Conservation (phyloP, 2,329 filamentous ascomycete genomes). For the Diplocarpon mali region DNA sequence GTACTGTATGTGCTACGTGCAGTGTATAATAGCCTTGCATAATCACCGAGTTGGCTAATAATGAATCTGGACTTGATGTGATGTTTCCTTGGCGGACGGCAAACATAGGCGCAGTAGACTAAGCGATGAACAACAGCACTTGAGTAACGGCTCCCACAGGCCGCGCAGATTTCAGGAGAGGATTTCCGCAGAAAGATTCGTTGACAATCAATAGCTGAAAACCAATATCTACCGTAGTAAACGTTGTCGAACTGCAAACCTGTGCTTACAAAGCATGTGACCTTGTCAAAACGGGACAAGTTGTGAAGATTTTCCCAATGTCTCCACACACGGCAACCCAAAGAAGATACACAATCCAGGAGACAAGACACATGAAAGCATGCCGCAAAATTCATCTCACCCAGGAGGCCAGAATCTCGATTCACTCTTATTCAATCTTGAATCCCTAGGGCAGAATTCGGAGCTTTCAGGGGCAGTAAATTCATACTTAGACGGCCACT, state of each 20-base stretch:
- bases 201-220: no score
- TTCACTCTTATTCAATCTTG: constrained; percentile 20
- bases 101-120: no score
- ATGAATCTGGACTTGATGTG: no score
- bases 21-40: constrained; percentile 3
- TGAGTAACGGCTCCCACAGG: no score
- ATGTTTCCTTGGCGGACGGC: no score
- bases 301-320: constrained; percentile 4
- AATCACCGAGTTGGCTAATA: background rate
- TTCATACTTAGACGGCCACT: constrained; percentile 24
- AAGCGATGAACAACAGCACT: no score
- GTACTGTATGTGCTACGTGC: background rate
- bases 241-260: no score
- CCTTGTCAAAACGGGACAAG: background rate
- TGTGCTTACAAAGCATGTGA: constrained; percentile 5
- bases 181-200: no score
- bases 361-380: constrained; percentile 5
- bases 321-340: background rate
- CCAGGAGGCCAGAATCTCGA: constrained; percentile 13
- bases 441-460: constrained; percentile 17
- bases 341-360: background rate
- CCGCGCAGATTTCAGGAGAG: no score
- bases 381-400: constrained; percentile 11
- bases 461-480: constrained; percentile 19
- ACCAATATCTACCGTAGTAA: no score